phyloP scores from a whole-genome alignment of 148 eudicot species.

The Arctostaphylos glauca region DNA sequence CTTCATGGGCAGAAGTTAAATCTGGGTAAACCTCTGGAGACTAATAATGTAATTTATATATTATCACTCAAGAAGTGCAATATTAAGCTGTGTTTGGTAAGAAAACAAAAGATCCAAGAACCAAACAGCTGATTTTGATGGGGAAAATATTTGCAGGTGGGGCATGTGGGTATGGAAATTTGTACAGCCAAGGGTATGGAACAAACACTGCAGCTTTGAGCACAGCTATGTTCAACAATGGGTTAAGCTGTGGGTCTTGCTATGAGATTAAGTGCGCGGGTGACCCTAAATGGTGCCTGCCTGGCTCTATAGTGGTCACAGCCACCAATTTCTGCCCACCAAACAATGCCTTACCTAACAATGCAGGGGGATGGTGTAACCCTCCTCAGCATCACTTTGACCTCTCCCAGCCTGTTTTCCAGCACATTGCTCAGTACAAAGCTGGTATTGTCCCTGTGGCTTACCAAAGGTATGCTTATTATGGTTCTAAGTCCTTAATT shows the following conservation, averaged over 20 bases:
- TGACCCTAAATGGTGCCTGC: slow-evolving; percentile 64
- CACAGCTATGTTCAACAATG: slow-evolving; percentile 68
- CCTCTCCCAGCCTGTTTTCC: slow-evolving; percentile 73
- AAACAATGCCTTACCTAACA: slow-evolving; percentile 48
- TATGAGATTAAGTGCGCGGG: slow-evolving; percentile 55
- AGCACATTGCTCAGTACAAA: slow-evolving; percentile 65
- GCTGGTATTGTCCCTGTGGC: slow-evolving; percentile 80
- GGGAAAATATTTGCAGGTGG: slow-evolving; percentile 41
- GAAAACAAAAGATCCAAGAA: background rate
- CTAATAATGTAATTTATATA: background rate
- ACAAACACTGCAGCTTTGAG: slow-evolving; percentile 75
- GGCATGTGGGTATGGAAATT: slow-evolving; percentile 73
- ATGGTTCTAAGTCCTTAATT: background rate
- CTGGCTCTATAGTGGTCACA: slow-evolving; percentile 59
- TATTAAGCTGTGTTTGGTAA: background rate
- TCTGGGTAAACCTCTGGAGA: background rate
- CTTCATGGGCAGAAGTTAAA: background rate
- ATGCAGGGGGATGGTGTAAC: slow-evolving; percentile 69
- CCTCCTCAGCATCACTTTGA: slow-evolving; percentile 88
- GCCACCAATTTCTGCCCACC: slow-evolving; percentile 89
- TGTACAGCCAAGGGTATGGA: slow-evolving; percentile 71
- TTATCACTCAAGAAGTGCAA: background rate
- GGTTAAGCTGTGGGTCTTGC: slow-evolving; percentile 79
- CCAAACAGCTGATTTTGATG: background rate
- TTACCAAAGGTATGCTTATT: slow-evolving; percentile 35